Conservation (phyloP, 2,329 filamentous ascomycete genomes). For the Tolypocladium paradoxum region DNA sequence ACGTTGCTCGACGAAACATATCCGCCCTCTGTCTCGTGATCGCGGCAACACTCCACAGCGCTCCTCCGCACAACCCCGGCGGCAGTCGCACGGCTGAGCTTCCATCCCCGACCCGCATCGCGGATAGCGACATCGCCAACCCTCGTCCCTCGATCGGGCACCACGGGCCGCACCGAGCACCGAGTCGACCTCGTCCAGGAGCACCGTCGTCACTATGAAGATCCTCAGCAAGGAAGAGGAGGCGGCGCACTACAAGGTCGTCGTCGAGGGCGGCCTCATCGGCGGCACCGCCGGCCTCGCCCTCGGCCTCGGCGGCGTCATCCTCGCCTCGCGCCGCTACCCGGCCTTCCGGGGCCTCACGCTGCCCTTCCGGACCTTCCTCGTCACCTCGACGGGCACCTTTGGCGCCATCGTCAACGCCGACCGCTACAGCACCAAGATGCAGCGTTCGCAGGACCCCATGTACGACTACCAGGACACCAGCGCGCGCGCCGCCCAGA, state of each 20-base stretch:
- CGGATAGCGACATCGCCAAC: background rate
- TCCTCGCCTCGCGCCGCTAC: constrained; percentile 60
- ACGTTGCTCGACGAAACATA: background rate
- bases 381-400: constrained; percentile 71
- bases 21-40: background rate
- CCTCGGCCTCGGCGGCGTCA: constrained; percentile 56
- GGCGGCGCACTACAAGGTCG: constrained; percentile 68
- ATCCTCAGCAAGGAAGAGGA: constrained; percentile 92
- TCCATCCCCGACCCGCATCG: background rate
- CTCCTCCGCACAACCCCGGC: background rate
- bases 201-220: constrained; percentile 58
- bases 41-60: background rate
- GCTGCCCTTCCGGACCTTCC: constrained; percentile 81
- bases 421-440: constrained; percentile 56
- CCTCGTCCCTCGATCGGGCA: background rate
- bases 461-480: constrained; percentile 55
- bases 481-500: constrained; percentile 42
- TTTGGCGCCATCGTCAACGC: constrained; percentile 83
- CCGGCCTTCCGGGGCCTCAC: constrained; percentile 71
- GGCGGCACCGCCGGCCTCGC: constrained; percentile 61
- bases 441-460: constrained; percentile 60
- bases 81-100: background rate
- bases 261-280: constrained; percentile 66
- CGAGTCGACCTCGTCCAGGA: background rate
- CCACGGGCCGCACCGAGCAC: background rate